Conservation (phyloP, 306 rosid species). For the Abrus precatorius region DNA sequence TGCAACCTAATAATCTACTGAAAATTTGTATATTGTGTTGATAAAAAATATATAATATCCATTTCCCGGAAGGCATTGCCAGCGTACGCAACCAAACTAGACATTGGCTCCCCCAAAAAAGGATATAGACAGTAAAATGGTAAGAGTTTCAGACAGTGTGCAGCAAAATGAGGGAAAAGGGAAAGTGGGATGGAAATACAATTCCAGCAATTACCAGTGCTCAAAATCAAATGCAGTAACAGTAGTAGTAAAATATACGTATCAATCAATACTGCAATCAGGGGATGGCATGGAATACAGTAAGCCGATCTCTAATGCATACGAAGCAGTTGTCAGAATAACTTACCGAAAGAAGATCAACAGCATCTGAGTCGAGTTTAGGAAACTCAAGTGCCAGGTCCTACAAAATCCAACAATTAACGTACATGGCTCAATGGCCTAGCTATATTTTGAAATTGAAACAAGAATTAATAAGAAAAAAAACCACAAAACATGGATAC, state of each 20-base stretch:
- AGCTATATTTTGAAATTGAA: background rate
- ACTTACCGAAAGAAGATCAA: conserved; percentile 44
- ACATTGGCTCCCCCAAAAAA: background rate
- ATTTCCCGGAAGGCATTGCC: background rate
- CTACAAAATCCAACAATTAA: conserved; percentile 33
- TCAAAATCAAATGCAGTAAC: background rate
- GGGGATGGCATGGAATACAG: conserved; percentile 6
- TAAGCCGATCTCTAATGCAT: background rate
- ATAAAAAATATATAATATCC: background rate
- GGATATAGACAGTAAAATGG: too few relatives aligned
- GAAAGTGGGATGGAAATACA: background rate
- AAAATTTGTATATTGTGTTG: background rate
- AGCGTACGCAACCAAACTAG: background rate
- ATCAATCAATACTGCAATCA: background rate
- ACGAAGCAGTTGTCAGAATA: conserved; percentile 6
- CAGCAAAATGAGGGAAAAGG: background rate
- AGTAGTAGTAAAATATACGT: background rate
- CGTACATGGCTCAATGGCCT: background rate
- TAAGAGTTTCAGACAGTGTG: background rate
- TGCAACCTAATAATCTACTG: background rate
- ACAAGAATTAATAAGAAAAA: background rate
- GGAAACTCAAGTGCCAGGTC: background rate
- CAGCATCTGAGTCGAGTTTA: background rate
- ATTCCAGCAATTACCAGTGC: background rate
- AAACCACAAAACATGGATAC: conserved; percentile 5